phyloP scores from a whole-genome alignment of 2,329 filamentous ascomycete species.

The Aspergillus ibericus region DNA sequence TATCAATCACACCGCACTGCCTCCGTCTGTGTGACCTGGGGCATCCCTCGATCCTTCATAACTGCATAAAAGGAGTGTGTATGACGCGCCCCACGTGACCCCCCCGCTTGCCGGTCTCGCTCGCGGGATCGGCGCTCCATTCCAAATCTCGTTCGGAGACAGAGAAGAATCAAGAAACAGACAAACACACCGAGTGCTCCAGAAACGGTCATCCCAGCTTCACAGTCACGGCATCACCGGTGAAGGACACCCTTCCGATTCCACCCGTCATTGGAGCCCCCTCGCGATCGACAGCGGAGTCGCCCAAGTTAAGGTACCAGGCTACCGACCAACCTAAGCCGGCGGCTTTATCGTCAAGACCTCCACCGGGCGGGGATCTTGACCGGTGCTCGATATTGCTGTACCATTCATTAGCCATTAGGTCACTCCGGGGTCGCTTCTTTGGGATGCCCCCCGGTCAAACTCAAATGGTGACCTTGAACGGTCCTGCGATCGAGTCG shows the following conservation, averaged over 20 bases:
- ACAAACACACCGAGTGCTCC: neutral
- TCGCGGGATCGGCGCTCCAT: neutral
- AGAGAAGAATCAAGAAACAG: neutral
- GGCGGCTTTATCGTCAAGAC: neutral
- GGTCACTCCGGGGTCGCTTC: slow-evolving; percentile 8
- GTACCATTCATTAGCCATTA: too few relatives aligned
- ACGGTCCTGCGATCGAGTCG: neutral
- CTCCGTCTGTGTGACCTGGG: neutral
- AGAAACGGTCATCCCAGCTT: neutral
- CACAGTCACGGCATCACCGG: neutral
- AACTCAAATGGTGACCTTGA: neutral
- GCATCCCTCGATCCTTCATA: too few relatives aligned
- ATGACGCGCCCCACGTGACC: neutral
- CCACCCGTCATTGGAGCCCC: slow-evolving; percentile 2
- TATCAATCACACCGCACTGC: neutral
- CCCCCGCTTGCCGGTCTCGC: neutral
- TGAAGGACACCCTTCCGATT: neutral
- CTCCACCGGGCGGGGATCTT: slow-evolving; percentile 1
- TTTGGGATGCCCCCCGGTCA: neutral
- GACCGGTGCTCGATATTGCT: slow-evolving; percentile 4
- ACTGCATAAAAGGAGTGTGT: too few relatives aligned
- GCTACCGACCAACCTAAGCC: neutral
- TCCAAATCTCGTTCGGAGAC: neutral
- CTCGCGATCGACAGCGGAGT: slow-evolving; percentile 3
- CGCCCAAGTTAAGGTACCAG: slow-evolving; percentile 5